Evolutionary conservation across 257 asterid species (phyloP), one percentile per base, ranked within the genome.

Genomic region (Penstemon newberryi): DNA sequence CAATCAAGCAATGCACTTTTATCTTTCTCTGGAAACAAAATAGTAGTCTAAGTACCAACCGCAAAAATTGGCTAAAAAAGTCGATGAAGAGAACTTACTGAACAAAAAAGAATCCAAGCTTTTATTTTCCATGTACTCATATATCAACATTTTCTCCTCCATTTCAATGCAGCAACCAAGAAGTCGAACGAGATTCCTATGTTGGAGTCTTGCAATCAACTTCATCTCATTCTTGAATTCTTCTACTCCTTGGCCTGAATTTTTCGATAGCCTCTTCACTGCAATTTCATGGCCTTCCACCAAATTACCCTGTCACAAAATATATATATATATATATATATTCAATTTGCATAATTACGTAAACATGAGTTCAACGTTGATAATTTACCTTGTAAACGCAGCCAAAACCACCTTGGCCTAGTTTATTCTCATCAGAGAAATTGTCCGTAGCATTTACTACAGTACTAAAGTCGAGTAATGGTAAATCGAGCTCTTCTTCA

Each of bases 91-190:
- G 46, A 43, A 60, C 89, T 79, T 66, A 86, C 96, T 79, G 82
- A 88, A 88, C 62, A 88, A 61, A 47, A 82, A 58, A 9, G 89
- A 82, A 74, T 88, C 96, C 3, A 88, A 77, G 76, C 96, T 84
- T 73, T 84, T 88, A 66, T 88, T 81, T 54, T 86, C 96, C 92
- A 88, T 78, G 80, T 86, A 88, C 75, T 88, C 96, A 5, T 88
- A 88, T 41, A 88, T 67, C 77, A 88, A 60, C 80, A 88, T 80
- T 78, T 88, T 84, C 81, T 88, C 96, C 73, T 86, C 89, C 83
- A 75, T 81, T 5, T 86, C 89, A 5, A 88, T 60, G 76, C 96
- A 84, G 56, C 90, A 88, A 9, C 96, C 96, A 7, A 88, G 87
- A 5, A 88, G 73, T 41, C 90, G 89, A 64, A 88, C 93, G 5